Evolutionary conservation across 805 yeast genomes (phyloP).

Genomic region (Kregervanrija pseudodelftensis): DNA sequence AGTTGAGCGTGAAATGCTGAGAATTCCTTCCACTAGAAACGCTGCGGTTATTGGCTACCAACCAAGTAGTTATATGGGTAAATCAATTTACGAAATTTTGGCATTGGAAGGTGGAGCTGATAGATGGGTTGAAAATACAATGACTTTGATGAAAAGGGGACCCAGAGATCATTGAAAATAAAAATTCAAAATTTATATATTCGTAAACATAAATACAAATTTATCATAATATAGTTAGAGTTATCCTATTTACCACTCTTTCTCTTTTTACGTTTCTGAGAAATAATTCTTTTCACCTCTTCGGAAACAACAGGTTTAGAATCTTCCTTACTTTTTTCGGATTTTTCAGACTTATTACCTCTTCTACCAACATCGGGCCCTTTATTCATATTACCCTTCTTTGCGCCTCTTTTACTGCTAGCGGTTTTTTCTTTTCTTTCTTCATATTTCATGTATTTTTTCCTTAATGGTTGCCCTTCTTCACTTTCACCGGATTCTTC

Average conservation of each 20-base stretch:
- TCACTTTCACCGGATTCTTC: constrained; percentile 11
- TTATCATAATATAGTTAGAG: not conserved
- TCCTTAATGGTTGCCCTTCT: constrained; percentile 15
- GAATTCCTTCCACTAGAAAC: constrained; percentile 92
- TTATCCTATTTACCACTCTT: constrained; percentile 22
- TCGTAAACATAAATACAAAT: not conserved
- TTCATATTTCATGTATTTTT: constrained; percentile 22
- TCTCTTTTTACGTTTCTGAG: constrained; percentile 61
- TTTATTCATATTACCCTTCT: constrained; percentile 13
- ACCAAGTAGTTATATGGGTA: constrained; percentile 18
- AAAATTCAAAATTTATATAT: not conserved
- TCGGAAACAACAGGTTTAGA: constrained; percentile 32
- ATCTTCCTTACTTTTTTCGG: constrained; percentile 11
- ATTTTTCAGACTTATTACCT: not conserved
- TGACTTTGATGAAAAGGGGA: constrained; percentile 59
- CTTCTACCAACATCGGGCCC: constrained; percentile 7
- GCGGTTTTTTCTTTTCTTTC: constrained; percentile 19
- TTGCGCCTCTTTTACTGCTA: constrained; percentile 2
- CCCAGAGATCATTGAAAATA: constrained; percentile 58
- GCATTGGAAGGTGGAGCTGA: constrained; percentile 82
- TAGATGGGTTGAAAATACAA: constrained; percentile 80
- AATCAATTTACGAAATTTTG: constrained; percentile 51
- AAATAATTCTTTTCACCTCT: constrained; percentile 57
- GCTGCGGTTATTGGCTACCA: constrained; percentile 77
- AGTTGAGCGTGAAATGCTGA: constrained; percentile 74